phyloP scores from a whole-genome alignment of 352 stramenopile genomes.

The Globisporangium emineosum region DNA sequence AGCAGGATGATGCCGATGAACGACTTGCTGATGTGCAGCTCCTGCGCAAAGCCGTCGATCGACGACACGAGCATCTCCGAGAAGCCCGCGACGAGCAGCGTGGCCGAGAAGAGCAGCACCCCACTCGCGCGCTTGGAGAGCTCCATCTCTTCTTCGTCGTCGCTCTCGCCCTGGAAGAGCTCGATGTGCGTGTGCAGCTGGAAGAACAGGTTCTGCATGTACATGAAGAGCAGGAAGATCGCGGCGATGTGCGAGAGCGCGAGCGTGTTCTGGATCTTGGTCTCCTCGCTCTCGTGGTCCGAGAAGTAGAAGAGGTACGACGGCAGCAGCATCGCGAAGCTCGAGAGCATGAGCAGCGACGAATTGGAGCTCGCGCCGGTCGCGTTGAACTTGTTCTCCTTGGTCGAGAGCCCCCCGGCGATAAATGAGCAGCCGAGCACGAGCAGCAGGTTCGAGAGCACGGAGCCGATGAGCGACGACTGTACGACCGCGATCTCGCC shows the following conservation, averaged over 20 bases:
- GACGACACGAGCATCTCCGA: slow-evolving; percentile 91
- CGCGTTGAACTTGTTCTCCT: slow-evolving; percentile 92
- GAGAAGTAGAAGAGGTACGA: slow-evolving; percentile 91
- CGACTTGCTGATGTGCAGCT: slow-evolving; percentile 76
- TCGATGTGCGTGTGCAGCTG: slow-evolving; percentile 94
- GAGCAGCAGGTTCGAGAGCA: slow-evolving; percentile 97
- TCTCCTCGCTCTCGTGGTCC: slow-evolving; percentile 72
- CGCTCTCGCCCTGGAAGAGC: slow-evolving; percentile 81
- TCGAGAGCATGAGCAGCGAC: slow-evolving; percentile 92
- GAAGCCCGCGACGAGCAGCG: slow-evolving; percentile 90
- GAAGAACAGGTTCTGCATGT: slow-evolving; percentile 95
- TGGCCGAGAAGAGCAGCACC: slow-evolving; percentile 83
- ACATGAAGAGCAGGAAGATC: slow-evolving; percentile 89
- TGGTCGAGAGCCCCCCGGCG: slow-evolving; percentile 75
- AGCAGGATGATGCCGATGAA: slow-evolving; percentile 95
- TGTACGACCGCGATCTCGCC: slow-evolving; percentile 96
- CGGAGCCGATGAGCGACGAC: slow-evolving; percentile 95
- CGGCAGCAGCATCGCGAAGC: slow-evolving; percentile 92
- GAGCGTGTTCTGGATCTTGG: slow-evolving; percentile 59
- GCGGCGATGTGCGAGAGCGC: slow-evolving; percentile 78
- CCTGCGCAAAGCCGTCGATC: slow-evolving; percentile 71
- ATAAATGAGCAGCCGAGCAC: slow-evolving; percentile 97
- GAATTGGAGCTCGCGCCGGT: slow-evolving; percentile 92
- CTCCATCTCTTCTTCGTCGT: slow-evolving; percentile 69
- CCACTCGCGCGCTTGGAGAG: slow-evolving; percentile 79